Conservation (phyloP, 306 rosid genomes). For the Cucurbita ficifolia region DNA sequence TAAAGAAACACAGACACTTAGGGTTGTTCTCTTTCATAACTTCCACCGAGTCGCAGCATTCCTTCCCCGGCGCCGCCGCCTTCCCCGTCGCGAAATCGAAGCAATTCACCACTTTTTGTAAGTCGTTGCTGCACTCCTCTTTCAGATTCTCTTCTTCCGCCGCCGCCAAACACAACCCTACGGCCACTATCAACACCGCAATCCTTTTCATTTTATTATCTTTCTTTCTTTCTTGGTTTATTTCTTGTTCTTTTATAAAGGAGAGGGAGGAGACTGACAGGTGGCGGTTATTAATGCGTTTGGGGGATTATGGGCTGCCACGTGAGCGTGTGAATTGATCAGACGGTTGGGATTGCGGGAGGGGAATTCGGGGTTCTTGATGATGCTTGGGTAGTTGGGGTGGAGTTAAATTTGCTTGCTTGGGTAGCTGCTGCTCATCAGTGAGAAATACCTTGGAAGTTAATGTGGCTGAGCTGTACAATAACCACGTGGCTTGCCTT, state of each 20-base stretch:
- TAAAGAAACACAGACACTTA: conserved; percentile 59
- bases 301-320: neutral
- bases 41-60: conserved; percentile 40
- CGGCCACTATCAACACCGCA: neutral
- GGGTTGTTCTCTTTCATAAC: conserved; percentile 36
- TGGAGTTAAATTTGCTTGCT: conserved; percentile 4
- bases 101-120: conserved; percentile 39
- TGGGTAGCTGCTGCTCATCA: conserved; percentile 1
- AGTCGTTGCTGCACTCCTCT: conserved; percentile 22
- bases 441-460: neutral
- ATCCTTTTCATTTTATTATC: neutral
- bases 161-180: neutral
- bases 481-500: neutral
- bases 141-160: neutral
- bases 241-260: neutral
- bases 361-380: neutral
- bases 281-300: neutral
- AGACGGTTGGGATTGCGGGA: neutral
- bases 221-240: neutral
- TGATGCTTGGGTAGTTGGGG: neutral
- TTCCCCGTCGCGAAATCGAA: conserved; percentile 41
- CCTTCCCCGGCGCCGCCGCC: conserved; percentile 33
- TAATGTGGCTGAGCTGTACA: conserved; percentile 5
- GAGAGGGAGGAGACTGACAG: no score
- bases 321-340: neutral